Evolutionary conservation across 805 yeast species (phyloP), one percentile per base, ranked within the genome.

Genomic region (Hanseniaspora pseudoguilliermondii): DNA sequence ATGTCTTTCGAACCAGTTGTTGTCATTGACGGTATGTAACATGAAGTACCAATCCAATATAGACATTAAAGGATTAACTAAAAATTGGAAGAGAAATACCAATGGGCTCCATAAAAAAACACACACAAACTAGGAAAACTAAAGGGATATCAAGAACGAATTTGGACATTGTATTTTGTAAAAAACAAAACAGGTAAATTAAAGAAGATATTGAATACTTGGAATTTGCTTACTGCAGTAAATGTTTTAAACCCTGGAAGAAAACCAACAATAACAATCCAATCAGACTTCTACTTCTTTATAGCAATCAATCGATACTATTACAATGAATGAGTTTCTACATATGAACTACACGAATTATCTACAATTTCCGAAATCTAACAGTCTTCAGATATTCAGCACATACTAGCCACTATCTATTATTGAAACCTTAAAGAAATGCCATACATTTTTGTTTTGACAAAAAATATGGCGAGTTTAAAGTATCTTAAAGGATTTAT

Each of bases 1-100:
- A 73, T 72, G 67, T 80, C 87, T 75, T 88, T 83, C 76, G 95
- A 89, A 82, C 91, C 95, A 79, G 95, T 86, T 80, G 87, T 87
- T 81, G 96, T 90, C 78, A 84, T 89, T 82, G 96, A 89, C 82
- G 96, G 95, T 79, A 80, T 70, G 82, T 78, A 55, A 20, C 43
- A 35, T 3, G 25, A 40, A 40, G 34, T 41, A 20, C 27, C 41
- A 34, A 15, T 15, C 47, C 32, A 11, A 10, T 16, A 35, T 20
- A 34, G 9, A 25, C 16, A 23, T 25, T 5, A 15, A 25, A 13
- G 34, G 34, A 42, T 25, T 42, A 42, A 40, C 25, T 40, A 40
- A 40, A 11, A 20, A 16, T n/a, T n/a, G 23, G 25, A 40, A 21
- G 15, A 32, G 15, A 29, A 32, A 11, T 32, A 32, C 29, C 29